Evolutionary conservation across 78 protist species (phyloP).

Genomic region (Corallochytrium limacisporum): DNA sequence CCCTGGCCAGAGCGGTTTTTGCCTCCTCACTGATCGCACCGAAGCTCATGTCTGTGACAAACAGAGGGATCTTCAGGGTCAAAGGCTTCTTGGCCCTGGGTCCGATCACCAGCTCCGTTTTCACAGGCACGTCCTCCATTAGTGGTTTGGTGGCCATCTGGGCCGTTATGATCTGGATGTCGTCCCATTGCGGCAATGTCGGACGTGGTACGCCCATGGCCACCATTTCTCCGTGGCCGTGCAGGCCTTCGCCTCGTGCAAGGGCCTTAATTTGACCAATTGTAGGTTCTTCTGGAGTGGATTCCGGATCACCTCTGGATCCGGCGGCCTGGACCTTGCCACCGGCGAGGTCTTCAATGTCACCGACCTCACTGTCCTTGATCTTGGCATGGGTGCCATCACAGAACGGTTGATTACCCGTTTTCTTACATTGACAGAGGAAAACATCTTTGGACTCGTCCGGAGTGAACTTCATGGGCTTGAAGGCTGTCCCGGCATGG

Average conservation of each 20-base stretch:
- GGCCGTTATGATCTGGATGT: background rate
- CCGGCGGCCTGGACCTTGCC: no score
- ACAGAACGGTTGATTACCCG: no score
- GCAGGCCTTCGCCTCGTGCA: background rate
- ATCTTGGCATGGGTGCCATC: no score
- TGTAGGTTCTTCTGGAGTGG: background rate
- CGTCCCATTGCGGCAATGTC: background rate
- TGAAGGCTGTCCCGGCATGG: no score
- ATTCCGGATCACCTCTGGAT: no score
- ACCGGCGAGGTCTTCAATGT: no score
- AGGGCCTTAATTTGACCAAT: background rate
- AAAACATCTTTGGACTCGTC: no score
- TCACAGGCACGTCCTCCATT: background rate
- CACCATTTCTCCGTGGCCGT: background rate
- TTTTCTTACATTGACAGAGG: no score
- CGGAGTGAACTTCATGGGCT: no score
- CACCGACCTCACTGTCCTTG: no score
- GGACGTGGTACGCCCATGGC: conserved; percentile 1
- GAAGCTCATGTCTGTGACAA: background rate
- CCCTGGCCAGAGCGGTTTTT: background rate
- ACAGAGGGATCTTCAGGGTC: background rate
- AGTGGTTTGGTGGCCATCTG: background rate
- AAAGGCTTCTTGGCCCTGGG: background rate
- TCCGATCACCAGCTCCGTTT: background rate
- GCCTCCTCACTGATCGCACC: background rate